phyloP scores from a whole-genome alignment of 2,329 filamentous ascomycete species.

The Scopulariopsis brevicaulis region DNA sequence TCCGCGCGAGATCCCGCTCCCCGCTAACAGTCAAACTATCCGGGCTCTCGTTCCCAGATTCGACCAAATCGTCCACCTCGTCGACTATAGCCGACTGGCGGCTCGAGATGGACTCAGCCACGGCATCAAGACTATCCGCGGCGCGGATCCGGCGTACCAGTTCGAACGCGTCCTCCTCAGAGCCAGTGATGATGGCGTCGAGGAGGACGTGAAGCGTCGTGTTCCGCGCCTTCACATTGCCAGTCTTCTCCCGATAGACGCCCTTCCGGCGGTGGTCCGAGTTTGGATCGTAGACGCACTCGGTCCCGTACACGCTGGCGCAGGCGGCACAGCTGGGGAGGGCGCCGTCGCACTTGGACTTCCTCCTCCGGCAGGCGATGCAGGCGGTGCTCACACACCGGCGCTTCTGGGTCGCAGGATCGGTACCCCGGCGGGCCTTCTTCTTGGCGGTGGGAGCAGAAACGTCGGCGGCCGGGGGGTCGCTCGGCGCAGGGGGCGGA shows the following conservation, averaged over 20 bases:
- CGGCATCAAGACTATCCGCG: slow-evolving; percentile 56
- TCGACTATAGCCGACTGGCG: slow-evolving; percentile 22
- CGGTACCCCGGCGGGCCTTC: slow-evolving; percentile 1
- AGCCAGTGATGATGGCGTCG: slow-evolving; percentile 82
- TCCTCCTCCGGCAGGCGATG: slow-evolving; percentile 66
- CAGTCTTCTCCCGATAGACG: slow-evolving; percentile 89
- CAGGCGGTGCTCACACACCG: slow-evolving; percentile 79
- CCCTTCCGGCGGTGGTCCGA: slow-evolving; percentile 94
- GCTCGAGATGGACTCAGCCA: slow-evolving; percentile 38
- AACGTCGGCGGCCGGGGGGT: background rate
- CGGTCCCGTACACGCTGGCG: slow-evolving; percentile 80
- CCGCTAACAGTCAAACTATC: slow-evolving; percentile 31
- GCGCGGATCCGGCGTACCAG: slow-evolving; percentile 81
- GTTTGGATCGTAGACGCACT: slow-evolving; percentile 91
- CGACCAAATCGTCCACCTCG: slow-evolving; percentile 6
- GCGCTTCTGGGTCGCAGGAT: slow-evolving; percentile 40
- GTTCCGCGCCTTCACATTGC: slow-evolving; percentile 75
- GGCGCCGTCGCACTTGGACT: slow-evolving; percentile 87
- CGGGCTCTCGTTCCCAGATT: slow-evolving; percentile 11
- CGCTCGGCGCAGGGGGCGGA: background rate
- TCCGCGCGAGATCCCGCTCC: slow-evolving; percentile 77
- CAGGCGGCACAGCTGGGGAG: slow-evolving; percentile 91
- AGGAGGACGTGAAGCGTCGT: slow-evolving; percentile 87
- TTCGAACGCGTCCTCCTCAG: slow-evolving; percentile 72
- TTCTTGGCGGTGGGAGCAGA: slow-evolving; percentile 1